These are phyloP conservation scores for Falciphora oryzae DNA, from an alignment of 2,329 filamentous ascomycete genomes.

Conservation along the genomic window DNA sequence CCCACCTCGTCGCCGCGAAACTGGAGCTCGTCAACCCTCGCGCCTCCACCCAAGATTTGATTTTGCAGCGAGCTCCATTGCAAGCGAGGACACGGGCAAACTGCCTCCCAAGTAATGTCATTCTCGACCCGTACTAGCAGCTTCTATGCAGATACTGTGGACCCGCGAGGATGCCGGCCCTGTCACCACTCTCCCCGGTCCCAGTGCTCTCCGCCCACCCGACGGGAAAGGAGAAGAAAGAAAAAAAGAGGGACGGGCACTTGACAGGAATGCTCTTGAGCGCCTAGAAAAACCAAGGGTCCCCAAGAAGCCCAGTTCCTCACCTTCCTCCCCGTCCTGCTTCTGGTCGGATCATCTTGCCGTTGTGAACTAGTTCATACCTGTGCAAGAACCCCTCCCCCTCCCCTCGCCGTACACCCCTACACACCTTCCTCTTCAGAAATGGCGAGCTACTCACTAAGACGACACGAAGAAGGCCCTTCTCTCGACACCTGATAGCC, in stretches of 20 bases:
- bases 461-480: not conserved
- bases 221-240: not conserved
- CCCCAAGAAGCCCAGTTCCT: not conserved
- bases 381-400: not conserved
- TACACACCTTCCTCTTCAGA: not conserved
- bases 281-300: not conserved
- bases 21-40: not conserved
- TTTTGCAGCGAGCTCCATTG: not conserved
- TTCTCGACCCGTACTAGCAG: not conserved
- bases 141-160: not conserved
- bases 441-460: not conserved
- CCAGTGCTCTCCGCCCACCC: not conserved
- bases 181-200: not conserved
- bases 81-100: not conserved
- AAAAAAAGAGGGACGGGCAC: not conserved
- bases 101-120: not conserved
- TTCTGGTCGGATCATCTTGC: not conserved
- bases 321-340: not conserved
- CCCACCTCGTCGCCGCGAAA: not conserved
- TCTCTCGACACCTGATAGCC: not conserved
- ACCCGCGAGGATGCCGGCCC: too few species aligned
- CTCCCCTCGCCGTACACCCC: not conserved
- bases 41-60: not conserved
- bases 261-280: too few species aligned
- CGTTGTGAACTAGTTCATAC: not conserved